Percentiles rank a stretch among this genome's conserved stretches.
These are phyloP conservation scores for Musa itinerans DNA, from an alignment of 176 grass and related monocot species.

Conservation along the genomic window DNA sequence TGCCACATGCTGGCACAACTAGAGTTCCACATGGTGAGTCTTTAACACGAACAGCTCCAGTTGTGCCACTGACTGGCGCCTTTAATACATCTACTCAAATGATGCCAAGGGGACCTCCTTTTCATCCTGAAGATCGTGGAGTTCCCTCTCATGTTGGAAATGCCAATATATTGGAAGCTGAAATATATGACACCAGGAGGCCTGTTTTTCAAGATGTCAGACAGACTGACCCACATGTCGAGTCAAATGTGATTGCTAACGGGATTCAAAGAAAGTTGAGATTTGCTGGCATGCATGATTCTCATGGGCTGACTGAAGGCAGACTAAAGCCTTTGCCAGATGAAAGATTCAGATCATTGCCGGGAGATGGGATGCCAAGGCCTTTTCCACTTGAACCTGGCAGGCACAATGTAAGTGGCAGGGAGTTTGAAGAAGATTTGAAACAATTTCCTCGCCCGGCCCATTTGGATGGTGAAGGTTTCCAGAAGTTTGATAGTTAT, in stretches of 20 bases:
- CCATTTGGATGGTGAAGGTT: slow-evolving; percentile 38
- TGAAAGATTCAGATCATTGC: slow-evolving; percentile 28
- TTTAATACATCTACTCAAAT: slow-evolving; percentile 32
- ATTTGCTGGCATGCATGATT: slow-evolving; percentile 19
- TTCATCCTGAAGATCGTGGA: slow-evolving; percentile 40
- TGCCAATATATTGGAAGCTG: slow-evolving; percentile 33
- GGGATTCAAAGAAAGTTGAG: slow-evolving; percentile 17
- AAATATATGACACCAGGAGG: slow-evolving; percentile 22
- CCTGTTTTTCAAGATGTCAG: slow-evolving; percentile 24
- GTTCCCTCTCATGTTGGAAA: slow-evolving; percentile 24
- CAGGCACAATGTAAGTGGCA: slow-evolving; percentile 27
- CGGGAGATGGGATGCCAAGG: slow-evolving; percentile 33
- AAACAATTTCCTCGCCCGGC: slow-evolving; percentile 42
- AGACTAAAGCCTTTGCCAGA: slow-evolving; percentile 18
- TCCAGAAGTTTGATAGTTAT: slow-evolving; percentile 19
- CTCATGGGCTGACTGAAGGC: slow-evolving; percentile 12
- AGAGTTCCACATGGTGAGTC: not conserved
- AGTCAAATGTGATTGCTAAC: slow-evolving; percentile 31
- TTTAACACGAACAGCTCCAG: not conserved
- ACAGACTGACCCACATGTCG: slow-evolving; percentile 21
- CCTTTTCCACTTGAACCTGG: slow-evolving; percentile 37
- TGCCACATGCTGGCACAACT: not conserved
- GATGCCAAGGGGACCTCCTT: slow-evolving; percentile 35
- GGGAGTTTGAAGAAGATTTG: slow-evolving; percentile 39
- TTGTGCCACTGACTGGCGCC: not conserved